A percentile compares a stretch with the other conserved stretches of the same genome.
phyloP scores from a whole-genome alignment of 1,139 yeast species.

The Saccharomyces hybrid region DNA sequence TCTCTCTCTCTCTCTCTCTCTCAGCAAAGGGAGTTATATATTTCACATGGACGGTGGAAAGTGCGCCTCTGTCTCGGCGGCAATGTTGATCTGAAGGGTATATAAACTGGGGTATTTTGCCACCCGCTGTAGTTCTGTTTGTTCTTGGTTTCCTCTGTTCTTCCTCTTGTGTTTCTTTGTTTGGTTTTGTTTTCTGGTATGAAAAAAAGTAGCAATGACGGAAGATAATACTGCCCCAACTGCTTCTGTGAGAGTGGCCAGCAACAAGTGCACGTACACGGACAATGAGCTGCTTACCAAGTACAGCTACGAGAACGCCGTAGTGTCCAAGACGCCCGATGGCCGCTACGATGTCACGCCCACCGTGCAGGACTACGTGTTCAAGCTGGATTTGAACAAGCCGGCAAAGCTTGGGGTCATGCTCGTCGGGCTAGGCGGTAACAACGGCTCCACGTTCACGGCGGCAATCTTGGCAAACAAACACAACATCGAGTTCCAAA shows the following conservation, averaged over 20 bases:
- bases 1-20: not conserved
- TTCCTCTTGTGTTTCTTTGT: not conserved
- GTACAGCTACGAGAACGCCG: slow-evolving; percentile 63
- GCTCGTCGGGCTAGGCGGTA: slow-evolving; percentile 94
- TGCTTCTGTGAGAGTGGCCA: slow-evolving; percentile 46
- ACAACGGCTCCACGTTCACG: slow-evolving; percentile 87
- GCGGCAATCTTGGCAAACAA: slow-evolving; percentile 84
- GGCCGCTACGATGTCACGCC: slow-evolving; percentile 54
- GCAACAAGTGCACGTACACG: slow-evolving; percentile 51
- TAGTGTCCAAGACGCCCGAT: slow-evolving; percentile 32
- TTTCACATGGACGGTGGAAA: not conserved
- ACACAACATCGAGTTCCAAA: slow-evolving; percentile 67
- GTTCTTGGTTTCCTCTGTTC: not conserved
- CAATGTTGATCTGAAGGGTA: not conserved
- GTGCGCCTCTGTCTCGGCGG: not conserved
- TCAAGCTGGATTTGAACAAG: slow-evolving; percentile 72
- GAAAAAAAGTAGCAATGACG: slow-evolving; percentile 3
- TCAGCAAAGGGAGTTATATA: not conserved
- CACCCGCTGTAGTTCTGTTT: not conserved
- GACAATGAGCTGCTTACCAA: slow-evolving; percentile 56
- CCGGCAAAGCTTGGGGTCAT: slow-evolving; percentile 76
- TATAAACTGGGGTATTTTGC: not conserved
- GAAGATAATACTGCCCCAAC: slow-evolving; percentile 2
- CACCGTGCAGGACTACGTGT: slow-evolving; percentile 64
- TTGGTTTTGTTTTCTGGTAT: not conserved